phyloP scores from a whole-genome alignment of 768 basidiomycete genomes.

The Tricholomella constricta region DNA sequence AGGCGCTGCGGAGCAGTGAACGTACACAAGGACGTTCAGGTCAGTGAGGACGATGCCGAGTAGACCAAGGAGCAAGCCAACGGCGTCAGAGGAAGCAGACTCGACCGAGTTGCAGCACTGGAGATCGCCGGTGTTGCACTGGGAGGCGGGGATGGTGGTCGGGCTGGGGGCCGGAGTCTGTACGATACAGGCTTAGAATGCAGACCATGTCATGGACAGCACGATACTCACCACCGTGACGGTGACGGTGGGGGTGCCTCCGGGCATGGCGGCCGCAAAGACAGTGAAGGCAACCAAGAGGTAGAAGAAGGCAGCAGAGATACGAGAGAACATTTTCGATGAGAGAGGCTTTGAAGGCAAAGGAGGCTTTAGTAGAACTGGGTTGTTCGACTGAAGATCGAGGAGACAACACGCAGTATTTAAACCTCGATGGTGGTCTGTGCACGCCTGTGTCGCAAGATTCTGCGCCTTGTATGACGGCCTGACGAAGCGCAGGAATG shows the following conservation, averaged over 20 bases:
- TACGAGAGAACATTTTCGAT: constrained; percentile 19
- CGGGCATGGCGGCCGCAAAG: constrained; percentile 25
- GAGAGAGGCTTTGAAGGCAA: constrained; percentile 12
- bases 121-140: constrained; percentile 24
- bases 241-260: constrained; percentile 18
- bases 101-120: constrained; percentile 30
- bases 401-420: constrained; percentile 1
- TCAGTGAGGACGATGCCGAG: constrained; percentile 27
- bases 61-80: constrained; percentile 24
- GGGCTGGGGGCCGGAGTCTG: constrained; percentile 7
- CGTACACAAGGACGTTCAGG: constrained; percentile 31
- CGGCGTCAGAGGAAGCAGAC: constrained; percentile 15
- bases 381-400: constrained; percentile 22
- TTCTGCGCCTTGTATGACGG: background rate
- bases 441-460: background rate
- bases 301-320: constrained; percentile 14
- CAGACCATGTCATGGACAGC: background rate
- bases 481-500: background rate
- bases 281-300: constrained; percentile 15
- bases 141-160: constrained; percentile 19
- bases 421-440: constrained; percentile 7
- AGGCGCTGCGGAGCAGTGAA: background rate
- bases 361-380: constrained; percentile 11
- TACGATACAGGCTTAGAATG: background rate
- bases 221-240: constrained; percentile 18